Base-by-base conservation (phyloP, 495 filamentous ascomycete species). In the Rhypophila decipiens region DNA sequence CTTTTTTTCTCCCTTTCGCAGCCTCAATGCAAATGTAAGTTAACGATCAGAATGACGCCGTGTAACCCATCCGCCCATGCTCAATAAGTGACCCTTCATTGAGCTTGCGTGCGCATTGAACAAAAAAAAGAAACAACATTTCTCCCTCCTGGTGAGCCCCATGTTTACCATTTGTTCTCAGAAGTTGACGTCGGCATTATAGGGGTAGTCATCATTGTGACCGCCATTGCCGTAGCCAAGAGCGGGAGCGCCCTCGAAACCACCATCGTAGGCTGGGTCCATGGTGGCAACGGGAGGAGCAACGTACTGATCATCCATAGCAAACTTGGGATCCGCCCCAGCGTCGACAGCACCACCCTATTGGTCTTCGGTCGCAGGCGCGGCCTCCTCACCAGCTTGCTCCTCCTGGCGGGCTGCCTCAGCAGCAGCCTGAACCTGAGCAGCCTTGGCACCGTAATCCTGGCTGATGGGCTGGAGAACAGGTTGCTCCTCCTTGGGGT, bases 401-500 rank as follows among this genome's bases (percentile, higher is more conserved):
- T 94, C 88, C 44, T 87, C 85, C 44, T 79, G 76, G 64, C 87
- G 86, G 33, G 74, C 69, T 44, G 75, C 77, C 58, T 75, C 75
- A 50, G 76, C 74, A 44, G 75, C 76, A 39, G 74, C 74, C 75
- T 93, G 86, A 47, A 87, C 86, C 60, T 87, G 86, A 34, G 90
- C 71, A 49, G 88, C 90, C 83, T 96, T 96, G 51, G 91, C 89
- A 68, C 94, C 94, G 74, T 98, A 97, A 76, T 98, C 93, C 75
- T 96, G 88, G 74, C 82, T 87, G 73, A 87, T 85, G 61, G 93
- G 93, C 73, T 95, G 88, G 53, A 94, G 82, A 51, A 96, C 85
- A 62, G 84, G 83, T 58, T 87, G 79, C 81, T 98, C 93, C 74
- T 97, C 93, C 86, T 98, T 98, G 73, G 93, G 93, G 82, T 97